Evolutionary conservation across 768 basidiomycete genomes (phyloP).

Genomic region (Phylloporus sp.): DNA sequence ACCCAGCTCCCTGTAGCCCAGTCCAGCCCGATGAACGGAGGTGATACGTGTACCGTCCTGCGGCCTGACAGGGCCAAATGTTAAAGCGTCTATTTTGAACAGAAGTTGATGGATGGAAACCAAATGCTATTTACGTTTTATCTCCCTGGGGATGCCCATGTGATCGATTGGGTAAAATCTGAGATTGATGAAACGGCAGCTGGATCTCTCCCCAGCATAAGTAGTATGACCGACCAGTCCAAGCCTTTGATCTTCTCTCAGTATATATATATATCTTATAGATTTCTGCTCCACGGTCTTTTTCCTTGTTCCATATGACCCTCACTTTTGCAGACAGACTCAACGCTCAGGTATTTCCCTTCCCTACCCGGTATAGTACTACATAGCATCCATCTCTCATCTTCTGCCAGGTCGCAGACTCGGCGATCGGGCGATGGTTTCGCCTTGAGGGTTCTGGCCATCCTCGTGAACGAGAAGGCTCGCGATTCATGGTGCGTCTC

Average conservation of each 20-base stretch:
- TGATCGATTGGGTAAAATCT: constrained; percentile 14
- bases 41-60: background rate
- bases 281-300: constrained; percentile 14
- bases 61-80: background rate
- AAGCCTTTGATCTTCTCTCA: constrained; percentile 2
- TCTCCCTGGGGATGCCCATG: constrained; percentile 20
- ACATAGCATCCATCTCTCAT: background rate
- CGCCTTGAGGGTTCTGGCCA: constrained; percentile 69
- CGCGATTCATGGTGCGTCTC: constrained; percentile 50
- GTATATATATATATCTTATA: constrained; percentile 21
- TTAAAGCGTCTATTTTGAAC: background rate
- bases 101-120: constrained; percentile 7
- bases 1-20: background rate
- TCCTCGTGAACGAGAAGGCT: constrained; percentile 56
- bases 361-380: no score
- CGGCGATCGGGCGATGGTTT: constrained; percentile 60
- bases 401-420: constrained; percentile 35
- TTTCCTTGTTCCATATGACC: constrained; percentile 29
- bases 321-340: constrained; percentile 39
- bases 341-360: constrained; percentile 36
- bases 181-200: constrained; percentile 17
- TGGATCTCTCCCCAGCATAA: constrained; percentile 12
- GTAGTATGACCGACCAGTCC: constrained; percentile 6
- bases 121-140: constrained; percentile 17
- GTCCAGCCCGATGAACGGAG: background rate